Conservation (phyloP, 768 basidiomycete species). For the Bullera alba region DNA sequence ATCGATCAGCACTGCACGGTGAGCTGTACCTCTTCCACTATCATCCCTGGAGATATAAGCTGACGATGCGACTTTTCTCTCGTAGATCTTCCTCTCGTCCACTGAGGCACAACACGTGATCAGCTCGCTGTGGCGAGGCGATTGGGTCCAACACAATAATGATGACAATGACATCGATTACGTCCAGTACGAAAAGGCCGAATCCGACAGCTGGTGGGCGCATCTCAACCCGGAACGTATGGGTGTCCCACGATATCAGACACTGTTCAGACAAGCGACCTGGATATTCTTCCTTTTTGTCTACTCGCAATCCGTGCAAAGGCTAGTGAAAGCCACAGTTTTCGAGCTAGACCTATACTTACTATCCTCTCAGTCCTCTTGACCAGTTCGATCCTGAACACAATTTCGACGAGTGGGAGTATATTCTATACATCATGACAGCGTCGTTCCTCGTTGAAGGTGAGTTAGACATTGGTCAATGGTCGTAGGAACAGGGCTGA, state of each 20-base stretch:
- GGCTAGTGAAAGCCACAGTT: constrained; percentile 15
- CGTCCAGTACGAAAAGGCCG: constrained; percentile 58
- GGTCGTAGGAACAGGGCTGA: too few species aligned
- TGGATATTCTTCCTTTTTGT: constrained; percentile 32
- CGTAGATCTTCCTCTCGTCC: constrained; percentile 70
- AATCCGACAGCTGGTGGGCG: constrained; percentile 56
- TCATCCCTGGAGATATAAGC: not conserved
- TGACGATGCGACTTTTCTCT: not conserved
- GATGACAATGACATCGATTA: constrained; percentile 73
- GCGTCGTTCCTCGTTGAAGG: constrained; percentile 75
- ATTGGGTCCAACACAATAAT: constrained; percentile 70
- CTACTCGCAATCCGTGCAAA: constrained; percentile 38
- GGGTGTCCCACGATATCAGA: constrained; percentile 84
- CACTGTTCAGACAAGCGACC: constrained; percentile 62
- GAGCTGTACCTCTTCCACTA: constrained; percentile 10
- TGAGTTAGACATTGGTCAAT: constrained; percentile 36
- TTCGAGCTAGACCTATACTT: constrained; percentile 54
- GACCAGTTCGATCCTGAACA: constrained; percentile 59
- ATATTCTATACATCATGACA: constrained; percentile 68
- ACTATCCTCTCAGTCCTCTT: constrained; percentile 64
- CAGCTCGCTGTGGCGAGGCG: constrained; percentile 72
- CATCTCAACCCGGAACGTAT: constrained; percentile 71
- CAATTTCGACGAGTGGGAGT: constrained; percentile 71
- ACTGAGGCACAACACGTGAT: constrained; percentile 80
- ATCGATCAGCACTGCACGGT: constrained; percentile 80